Evolutionary conservation across 129 eudicot species (phyloP).

Genomic region (Glebionis coronaria): DNA sequence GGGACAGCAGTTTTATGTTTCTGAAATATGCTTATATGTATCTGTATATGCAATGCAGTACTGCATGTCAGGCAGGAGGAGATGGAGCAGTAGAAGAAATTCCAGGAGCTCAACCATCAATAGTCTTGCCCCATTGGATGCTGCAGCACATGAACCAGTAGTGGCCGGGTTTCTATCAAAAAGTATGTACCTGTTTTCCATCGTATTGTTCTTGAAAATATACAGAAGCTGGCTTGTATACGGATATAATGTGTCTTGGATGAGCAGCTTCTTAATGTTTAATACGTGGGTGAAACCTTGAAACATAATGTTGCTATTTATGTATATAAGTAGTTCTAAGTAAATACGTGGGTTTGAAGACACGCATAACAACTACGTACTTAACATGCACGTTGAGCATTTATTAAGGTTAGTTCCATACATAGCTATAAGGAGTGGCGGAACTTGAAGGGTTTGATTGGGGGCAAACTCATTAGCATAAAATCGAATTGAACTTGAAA

Average conservation of each 20-base stretch:
- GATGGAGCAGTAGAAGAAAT: constrained; percentile 45
- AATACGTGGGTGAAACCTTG: background rate
- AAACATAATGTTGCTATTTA: background rate
- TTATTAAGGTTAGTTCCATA: too few relatives aligned
- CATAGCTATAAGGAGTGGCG: too few relatives aligned
- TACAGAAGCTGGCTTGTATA: too few relatives aligned
- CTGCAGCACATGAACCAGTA: constrained; percentile 36
- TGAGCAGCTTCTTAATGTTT: too few relatives aligned
- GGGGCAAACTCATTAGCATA: too few relatives aligned
- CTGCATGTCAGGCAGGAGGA: constrained; percentile 4
- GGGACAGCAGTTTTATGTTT: background rate
- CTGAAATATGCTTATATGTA: background rate
- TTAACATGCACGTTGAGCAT: too few relatives aligned
- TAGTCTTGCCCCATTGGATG: constrained; percentile 61
- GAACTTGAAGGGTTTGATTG: too few relatives aligned
- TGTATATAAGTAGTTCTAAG: background rate
- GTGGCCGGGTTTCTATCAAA: background rate
- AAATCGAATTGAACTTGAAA: too few relatives aligned
- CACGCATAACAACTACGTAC: too few relatives aligned
- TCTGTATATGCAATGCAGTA: background rate
- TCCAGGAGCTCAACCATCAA: constrained; percentile 22
- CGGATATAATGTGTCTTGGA: too few relatives aligned
- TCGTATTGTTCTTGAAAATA: background rate
- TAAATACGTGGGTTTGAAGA: too few relatives aligned
- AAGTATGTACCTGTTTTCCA: background rate